phyloP scores from a whole-genome alignment of 163 green algal genomes.

The Trebouxiophyceae sp. region DNA sequence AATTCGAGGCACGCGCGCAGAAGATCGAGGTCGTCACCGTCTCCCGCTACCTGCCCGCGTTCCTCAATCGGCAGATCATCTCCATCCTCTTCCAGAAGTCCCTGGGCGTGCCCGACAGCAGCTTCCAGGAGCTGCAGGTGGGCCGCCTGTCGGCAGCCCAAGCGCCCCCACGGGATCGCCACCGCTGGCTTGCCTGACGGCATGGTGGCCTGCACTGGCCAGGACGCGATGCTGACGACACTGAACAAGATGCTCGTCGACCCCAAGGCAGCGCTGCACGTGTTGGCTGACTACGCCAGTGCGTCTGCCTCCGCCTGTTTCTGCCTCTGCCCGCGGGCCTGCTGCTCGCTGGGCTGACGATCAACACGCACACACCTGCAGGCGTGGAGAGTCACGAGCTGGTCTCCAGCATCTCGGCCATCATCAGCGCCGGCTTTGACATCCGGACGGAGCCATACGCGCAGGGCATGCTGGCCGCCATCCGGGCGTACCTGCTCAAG shows the following conservation, averaged over 20 bases:
- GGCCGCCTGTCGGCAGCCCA: too few species aligned
- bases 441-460: slow-evolving; percentile 20
- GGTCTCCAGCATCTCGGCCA: background rate
- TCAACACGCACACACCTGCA: slow-evolving; percentile 2
- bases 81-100: slow-evolving; percentile 17
- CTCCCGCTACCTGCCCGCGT: slow-evolving; percentile 15
- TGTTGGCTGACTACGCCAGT: background rate
- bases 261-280: background rate
- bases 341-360: too few species aligned
- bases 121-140: slow-evolving; percentile 22
- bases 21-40: slow-evolving; percentile 23
- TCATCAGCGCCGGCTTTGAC: slow-evolving; percentile 6
- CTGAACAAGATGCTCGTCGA: slow-evolving; percentile 13
- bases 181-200: too few species aligned
- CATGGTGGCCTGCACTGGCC: too few species aligned
- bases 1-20: slow-evolving; percentile 23
- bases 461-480: slow-evolving; percentile 17
- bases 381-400: background rate
- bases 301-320: background rate
- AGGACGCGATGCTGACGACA: slow-evolving; percentile 6
- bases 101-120: slow-evolving; percentile 18
- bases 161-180: too few species aligned
- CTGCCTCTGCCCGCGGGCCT: background rate
- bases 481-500: slow-evolving; percentile 8
- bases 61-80: slow-evolving; percentile 43